These are phyloP conservation scores for Heterobasidion parviporum DNA, from an alignment of 1,284 basidiomycete species.

Conservation along the genomic window DNA sequence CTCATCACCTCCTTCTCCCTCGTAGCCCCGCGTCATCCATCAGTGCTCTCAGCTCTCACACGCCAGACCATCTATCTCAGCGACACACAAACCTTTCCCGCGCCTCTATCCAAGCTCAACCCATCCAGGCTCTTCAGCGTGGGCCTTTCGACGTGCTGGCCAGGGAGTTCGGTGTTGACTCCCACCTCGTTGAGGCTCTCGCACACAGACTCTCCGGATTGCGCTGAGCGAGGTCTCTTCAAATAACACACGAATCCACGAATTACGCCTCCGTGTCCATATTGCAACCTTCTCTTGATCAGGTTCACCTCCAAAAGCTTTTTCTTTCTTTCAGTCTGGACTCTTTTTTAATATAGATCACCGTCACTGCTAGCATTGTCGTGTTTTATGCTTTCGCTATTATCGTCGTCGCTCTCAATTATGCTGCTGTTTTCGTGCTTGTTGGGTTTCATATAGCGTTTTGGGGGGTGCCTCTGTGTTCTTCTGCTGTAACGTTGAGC, in stretches of 20 bases:
- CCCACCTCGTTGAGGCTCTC: slow-evolving; percentile 59
- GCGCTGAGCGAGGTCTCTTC: slow-evolving; percentile 12
- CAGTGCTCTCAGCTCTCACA: slow-evolving; percentile 16
- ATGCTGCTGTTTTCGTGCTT: slow-evolving; percentile 11
- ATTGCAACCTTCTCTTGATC: not conserved
- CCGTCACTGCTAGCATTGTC: slow-evolving; percentile 5
- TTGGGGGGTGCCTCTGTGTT: slow-evolving; percentile 10
- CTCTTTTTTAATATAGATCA: slow-evolving; percentile 7
- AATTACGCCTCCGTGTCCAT: not conserved
- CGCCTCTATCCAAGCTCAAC: slow-evolving; percentile 1
- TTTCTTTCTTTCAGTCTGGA: not conserved
- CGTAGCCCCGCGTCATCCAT: slow-evolving; percentile 17
- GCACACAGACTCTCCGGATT: slow-evolving; percentile 44
- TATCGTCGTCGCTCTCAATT: slow-evolving; percentile 2
- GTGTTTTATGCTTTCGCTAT: slow-evolving; percentile 9
- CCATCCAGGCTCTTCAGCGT: not conserved
- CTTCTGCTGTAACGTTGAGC: slow-evolving; percentile 10
- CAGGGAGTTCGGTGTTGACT: slow-evolving; percentile 63
- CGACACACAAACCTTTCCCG: slow-evolving; percentile 1
- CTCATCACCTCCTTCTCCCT: slow-evolving; percentile 10
- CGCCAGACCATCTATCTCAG: slow-evolving; percentile 4
- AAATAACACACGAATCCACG: not conserved
- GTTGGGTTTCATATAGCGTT: slow-evolving; percentile 6
- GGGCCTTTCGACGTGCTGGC: slow-evolving; percentile 43
- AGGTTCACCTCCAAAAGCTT: not conserved